Evolutionary conservation across 768 basidiomycete genomes (phyloP).

Genomic region (Pleurotus djamor): DNA sequence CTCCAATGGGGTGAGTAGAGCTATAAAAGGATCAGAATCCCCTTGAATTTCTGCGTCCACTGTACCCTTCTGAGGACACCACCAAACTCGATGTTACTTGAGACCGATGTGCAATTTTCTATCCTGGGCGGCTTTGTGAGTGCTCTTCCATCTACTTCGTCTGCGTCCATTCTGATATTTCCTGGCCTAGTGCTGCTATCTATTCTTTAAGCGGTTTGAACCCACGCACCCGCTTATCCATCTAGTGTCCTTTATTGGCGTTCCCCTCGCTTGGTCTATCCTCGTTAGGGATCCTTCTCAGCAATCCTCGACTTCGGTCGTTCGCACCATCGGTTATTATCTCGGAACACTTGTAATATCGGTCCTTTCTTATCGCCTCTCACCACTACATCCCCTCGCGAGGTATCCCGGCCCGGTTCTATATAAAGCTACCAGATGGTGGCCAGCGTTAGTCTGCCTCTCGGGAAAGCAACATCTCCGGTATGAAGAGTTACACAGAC

Average conservation of each 20-base stretch:
- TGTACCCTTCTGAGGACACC: too few species aligned
- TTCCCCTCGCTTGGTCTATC: neutral
- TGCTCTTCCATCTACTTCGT: too few species aligned
- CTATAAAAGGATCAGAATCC: too few species aligned
- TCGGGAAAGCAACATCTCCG: conserved; percentile 41
- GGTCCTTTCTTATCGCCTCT: conserved; percentile 37
- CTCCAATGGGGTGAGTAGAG: too few species aligned
- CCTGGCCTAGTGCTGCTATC: neutral
- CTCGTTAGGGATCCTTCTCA: neutral
- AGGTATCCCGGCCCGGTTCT: conserved; percentile 43
- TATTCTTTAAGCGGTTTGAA: neutral
- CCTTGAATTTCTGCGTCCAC: too few species aligned
- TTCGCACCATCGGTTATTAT: neutral
- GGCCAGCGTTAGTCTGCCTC: conserved; percentile 24
- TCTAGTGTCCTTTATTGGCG: neutral
- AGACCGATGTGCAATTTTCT: too few species aligned
- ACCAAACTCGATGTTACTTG: too few species aligned
- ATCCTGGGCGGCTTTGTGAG: too few species aligned
- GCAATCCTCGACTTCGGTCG: neutral
- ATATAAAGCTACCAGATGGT: conserved; percentile 36
- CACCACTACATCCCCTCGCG: conserved; percentile 45
- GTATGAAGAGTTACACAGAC: conserved; percentile 41
- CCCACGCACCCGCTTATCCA: neutral
- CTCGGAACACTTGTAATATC: conserved; percentile 12
- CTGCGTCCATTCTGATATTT: too few species aligned